Percentiles rank a stretch among this genome's conserved stretches.
Evolutionary conservation across 2,329 filamentous ascomycete genomes (phyloP).

Genomic region (Cryphonectria radicalis): DNA sequence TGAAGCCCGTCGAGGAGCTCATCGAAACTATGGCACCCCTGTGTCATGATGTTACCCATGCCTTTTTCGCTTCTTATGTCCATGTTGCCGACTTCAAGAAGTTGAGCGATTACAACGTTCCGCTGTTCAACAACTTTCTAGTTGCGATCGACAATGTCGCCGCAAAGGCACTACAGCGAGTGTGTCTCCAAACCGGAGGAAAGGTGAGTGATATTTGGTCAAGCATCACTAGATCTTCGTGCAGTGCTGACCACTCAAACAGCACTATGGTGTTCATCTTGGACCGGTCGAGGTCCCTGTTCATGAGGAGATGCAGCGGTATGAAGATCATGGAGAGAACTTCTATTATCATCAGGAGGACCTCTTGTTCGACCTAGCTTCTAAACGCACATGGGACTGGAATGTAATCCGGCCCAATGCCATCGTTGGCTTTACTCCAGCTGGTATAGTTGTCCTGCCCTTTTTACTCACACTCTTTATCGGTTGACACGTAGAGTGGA

Average conservation of each 20-base stretch:
- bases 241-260: constrained; percentile 36
- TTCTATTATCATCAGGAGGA: constrained; percentile 54
- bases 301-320: constrained; percentile 45
- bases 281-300: constrained; percentile 48
- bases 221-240: too few species aligned
- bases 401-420: constrained; percentile 38
- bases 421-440: constrained; percentile 37
- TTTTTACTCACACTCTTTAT: too few species aligned
- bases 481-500: not conserved
- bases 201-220: constrained; percentile 15
- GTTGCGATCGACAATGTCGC: constrained; percentile 18
- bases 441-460: constrained; percentile 29
- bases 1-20: constrained; percentile 27
- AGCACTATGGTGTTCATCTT: constrained; percentile 54
- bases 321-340: constrained; percentile 45
- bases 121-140: constrained; percentile 29
- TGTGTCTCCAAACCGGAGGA: constrained; percentile 28
- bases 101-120: constrained; percentile 23
- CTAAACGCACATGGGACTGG: constrained; percentile 33
- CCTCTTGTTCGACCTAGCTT: constrained; percentile 37
- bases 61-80: constrained; percentile 30
- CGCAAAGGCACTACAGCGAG: constrained; percentile 19
- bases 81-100: constrained; percentile 26
- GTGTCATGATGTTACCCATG: constrained; percentile 27
- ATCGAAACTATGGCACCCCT: constrained; percentile 18